Conservation (phyloP, 2,329 filamentous ascomycete species). For the Plenodomus tracheiphilus region DNA sequence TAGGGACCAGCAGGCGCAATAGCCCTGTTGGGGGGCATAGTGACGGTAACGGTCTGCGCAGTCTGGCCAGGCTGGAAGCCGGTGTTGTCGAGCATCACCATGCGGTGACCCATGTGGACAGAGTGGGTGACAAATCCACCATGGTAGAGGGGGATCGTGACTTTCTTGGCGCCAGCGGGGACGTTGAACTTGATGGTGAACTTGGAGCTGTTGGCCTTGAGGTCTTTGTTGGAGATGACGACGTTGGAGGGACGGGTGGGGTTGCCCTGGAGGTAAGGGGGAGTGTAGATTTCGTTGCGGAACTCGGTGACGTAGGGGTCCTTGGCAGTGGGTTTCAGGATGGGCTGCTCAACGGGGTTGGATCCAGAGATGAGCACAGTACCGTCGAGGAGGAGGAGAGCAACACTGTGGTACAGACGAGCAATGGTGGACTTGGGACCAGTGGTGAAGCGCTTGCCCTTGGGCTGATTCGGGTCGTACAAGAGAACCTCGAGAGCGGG, state of each 20-base stretch:
- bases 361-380: constrained; percentile 63
- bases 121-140: constrained; percentile 65
- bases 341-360: constrained; percentile 63
- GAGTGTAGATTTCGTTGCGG: constrained; percentile 64
- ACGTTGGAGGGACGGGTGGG: constrained; percentile 57
- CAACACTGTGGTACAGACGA: constrained; percentile 63
- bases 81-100: constrained; percentile 56
- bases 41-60: constrained; percentile 55
- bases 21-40: constrained; percentile 58
- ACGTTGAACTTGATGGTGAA: constrained; percentile 56
- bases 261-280: constrained; percentile 60
- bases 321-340: constrained; percentile 49
- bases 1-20: constrained; percentile 63
- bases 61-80: constrained; percentile 51
- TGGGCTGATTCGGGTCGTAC: constrained; percentile 58
- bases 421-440: constrained; percentile 50
- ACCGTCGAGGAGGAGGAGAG: constrained; percentile 62
- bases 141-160: constrained; percentile 60
- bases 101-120: constrained; percentile 64
- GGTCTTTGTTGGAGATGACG: constrained; percentile 47
- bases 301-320: constrained; percentile 63
- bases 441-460: constrained; percentile 56
- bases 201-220: constrained; percentile 49
- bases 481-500: constrained; percentile 61
- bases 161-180: constrained; percentile 46